Evolutionary conservation across 306 rosid genomes (phyloP).

Genomic region (Medicago ruthenica): DNA sequence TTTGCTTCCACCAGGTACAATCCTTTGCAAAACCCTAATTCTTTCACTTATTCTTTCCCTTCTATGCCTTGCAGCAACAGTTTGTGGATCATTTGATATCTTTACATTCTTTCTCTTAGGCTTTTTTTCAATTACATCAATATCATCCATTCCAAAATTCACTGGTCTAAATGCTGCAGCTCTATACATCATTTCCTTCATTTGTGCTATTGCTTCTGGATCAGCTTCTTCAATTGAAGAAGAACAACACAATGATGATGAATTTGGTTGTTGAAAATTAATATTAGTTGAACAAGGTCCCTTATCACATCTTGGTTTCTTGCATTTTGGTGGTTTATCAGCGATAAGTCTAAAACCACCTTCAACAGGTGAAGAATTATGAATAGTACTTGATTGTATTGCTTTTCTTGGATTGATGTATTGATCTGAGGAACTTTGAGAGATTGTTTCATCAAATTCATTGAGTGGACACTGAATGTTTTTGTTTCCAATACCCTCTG

Average conservation of each 20-base stretch:
- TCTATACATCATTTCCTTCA: constrained; percentile 95
- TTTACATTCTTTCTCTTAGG: constrained; percentile 89
- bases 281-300: constrained; percentile 67
- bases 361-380: constrained; percentile 46
- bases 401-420: neutral
- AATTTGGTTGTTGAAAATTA: constrained; percentile 75
- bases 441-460: constrained; percentile 49
- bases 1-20: constrained; percentile 97
- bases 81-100: constrained; percentile 91
- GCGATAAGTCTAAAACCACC: constrained; percentile 58
- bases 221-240: constrained; percentile 65
- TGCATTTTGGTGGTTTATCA: constrained; percentile 56
- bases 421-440: constrained; percentile 51
- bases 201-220: constrained; percentile 86
- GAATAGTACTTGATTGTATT: constrained; percentile 22
- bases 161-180: constrained; percentile 95
- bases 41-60: constrained; percentile 89
- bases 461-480: constrained; percentile 35
- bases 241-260: constrained; percentile 56
- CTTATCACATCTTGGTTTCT: constrained; percentile 70
- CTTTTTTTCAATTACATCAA: constrained; percentile 64
- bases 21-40: constrained; percentile 83
- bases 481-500: constrained; percentile 1
- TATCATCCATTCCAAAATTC: constrained; percentile 68
- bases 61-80: constrained; percentile 95